Conservation (phyloP, 192 early-diverging fungal genomes). For the Gonapodya prolifera region DNA sequence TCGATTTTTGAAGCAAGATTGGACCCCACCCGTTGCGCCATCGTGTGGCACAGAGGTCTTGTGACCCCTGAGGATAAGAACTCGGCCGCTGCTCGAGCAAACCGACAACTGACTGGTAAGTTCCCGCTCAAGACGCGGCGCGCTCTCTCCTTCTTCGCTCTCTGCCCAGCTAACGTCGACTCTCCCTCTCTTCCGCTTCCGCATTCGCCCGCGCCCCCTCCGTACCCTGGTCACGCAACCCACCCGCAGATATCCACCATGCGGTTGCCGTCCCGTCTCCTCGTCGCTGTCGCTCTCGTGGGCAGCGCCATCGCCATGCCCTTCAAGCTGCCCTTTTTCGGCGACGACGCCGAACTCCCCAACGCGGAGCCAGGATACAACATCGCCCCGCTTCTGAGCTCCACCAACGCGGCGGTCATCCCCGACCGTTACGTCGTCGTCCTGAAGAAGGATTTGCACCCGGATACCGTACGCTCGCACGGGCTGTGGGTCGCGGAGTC, state of each 20-base stretch:
- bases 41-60: background rate
- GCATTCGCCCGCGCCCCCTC: background rate
- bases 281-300: background rate
- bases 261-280: background rate
- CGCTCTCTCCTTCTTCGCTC: no score
- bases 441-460: slow-evolving; percentile 40
- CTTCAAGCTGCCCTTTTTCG: background rate
- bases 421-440: slow-evolving; percentile 71
- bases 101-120: background rate
- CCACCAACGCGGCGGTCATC: slow-evolving; percentile 45
- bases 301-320: background rate
- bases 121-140: background rate
- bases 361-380: background rate
- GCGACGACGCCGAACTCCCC: background rate
- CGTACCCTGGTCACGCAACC: background rate
- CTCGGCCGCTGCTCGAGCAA: background rate
- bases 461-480: slow-evolving; percentile 4
- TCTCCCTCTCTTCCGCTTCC: no score
- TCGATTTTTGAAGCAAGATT: background rate
- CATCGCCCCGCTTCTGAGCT: slow-evolving; percentile 12
- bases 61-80: background rate
- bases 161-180: no score
- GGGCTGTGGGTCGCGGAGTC: slow-evolving; percentile 19
- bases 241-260: background rate
- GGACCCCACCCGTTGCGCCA: background rate